Evolutionary conservation across 2,329 filamentous ascomycete genomes (phyloP), one percentile per base, ranked within the genome.

Genomic region (Ascochyta koolunga): DNA sequence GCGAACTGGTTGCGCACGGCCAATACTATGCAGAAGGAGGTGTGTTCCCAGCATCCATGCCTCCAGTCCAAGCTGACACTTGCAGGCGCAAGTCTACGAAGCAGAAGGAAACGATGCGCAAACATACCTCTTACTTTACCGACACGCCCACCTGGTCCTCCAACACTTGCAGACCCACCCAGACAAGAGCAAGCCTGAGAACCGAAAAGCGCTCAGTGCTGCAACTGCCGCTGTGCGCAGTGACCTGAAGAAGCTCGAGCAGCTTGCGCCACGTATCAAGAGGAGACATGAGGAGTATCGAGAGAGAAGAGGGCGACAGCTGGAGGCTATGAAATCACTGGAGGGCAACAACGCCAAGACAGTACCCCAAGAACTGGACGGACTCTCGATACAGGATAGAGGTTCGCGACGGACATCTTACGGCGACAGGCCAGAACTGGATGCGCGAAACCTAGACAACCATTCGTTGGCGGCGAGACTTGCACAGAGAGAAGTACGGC

Each of bases 101-200:
- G 83, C 84, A 36, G 93, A 98, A 75, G 88, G 89, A 67, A 93
- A 97, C 75, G 86, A 91, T 60, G 86, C 92, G 65, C 89, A 95
- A 69, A 90, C 93, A 4, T 99, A 96, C 74, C 83, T 97, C 49
- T 86, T 98, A 54, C 84, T 96, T n/a, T 91, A 95, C 71, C 87
- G 95, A 64, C 92, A 96, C 76, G 91, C 91, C 9, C 83, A 88
- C 47, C 86, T 99, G n/a, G 85, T 96, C 21, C 79, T 96, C 24
- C 84, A 91, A 6, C 83, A 89, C 48, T 80, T 99, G 8, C 82
- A 85, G 0, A 82, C 79, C 1, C 95, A 98, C 65, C 92, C 93
- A 1, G 86, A 95, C 50, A 85, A 85, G 39, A 88, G 84, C 62
- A 82, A 86, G 7, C 82, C 85, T 9, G 85, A 88, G 31, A 82